These are phyloP conservation scores for Endogone sp. DNA, from an alignment of 192 early-diverging fungal genomes.

Conservation along the genomic window DNA sequence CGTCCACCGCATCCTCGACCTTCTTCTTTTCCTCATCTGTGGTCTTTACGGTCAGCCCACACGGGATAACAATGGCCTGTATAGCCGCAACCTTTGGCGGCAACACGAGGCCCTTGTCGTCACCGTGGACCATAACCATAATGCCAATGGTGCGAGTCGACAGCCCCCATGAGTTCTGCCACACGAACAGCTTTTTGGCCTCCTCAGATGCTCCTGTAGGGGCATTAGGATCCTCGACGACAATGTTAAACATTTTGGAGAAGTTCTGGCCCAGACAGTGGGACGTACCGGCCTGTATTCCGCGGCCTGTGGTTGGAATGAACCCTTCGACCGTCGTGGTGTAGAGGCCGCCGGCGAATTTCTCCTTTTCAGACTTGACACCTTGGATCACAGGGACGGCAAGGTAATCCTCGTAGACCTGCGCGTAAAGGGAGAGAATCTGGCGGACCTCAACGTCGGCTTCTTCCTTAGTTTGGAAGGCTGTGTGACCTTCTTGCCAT, in stretches of 20 bases:
- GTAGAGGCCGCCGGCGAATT: conserved; percentile 96
- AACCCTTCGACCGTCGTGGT: conserved; percentile 99
- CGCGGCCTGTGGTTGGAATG: conserved; percentile 94
- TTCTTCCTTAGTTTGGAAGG: conserved; percentile 85
- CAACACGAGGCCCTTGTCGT: conserved; percentile 97
- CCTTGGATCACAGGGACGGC: conserved; percentile 97
- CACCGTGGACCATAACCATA: conserved; percentile 99
- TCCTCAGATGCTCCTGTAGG: conserved; percentile 45
- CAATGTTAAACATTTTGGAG: conserved; percentile 97
- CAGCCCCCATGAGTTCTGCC: conserved; percentile 99
- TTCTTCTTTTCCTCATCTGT: conserved; percentile 65
- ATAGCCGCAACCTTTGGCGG: conserved; percentile 89
- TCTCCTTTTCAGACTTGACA: conserved; percentile 98
- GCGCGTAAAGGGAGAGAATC: conserved; percentile 92
- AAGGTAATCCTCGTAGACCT: conserved; percentile 95
- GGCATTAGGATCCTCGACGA: conserved; percentile 81
- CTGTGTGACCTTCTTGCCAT: conserved; percentile 99
- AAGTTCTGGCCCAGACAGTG: conserved; percentile 99
- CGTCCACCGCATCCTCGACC: conserved; percentile 67
- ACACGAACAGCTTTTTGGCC: conserved; percentile 74
- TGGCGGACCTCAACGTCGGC: conserved; percentile 83
- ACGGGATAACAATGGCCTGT: conserved; percentile 92
- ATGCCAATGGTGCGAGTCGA: conserved; percentile 97
- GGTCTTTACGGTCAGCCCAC: conserved; percentile 88
- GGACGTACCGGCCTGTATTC: conserved; percentile 97